A percentile compares a stretch with the other conserved stretches of the same genome.
Conservation (phyloP, 1,139 yeast genomes). For the Kodamaea sp. region DNA sequence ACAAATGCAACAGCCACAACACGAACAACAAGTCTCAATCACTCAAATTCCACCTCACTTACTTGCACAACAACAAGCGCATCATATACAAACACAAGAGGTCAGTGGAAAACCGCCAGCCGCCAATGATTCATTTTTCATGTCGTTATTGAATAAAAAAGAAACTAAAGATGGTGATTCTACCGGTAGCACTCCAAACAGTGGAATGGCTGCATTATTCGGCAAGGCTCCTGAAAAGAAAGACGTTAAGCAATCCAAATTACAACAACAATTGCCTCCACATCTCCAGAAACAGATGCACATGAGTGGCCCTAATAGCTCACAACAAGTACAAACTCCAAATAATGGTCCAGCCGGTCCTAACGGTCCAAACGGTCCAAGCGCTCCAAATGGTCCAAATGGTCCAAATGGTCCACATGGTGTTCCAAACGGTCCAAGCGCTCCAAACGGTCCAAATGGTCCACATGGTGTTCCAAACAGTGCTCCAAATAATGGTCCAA, state of each 20-base stretch:
- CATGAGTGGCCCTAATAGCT: too few relatives aligned
- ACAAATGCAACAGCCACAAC: too few relatives aligned
- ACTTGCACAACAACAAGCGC: slow-evolving; percentile 1
- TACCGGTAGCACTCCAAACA: slow-evolving; percentile 1
- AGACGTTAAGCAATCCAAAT: slow-evolving; percentile 1
- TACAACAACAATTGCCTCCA: slow-evolving; percentile 5
- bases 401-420: too few relatives aligned
- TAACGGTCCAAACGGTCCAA: too few relatives aligned
- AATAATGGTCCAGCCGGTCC: too few relatives aligned
- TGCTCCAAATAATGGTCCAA: too few relatives aligned
- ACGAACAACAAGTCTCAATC: slow-evolving; percentile 1
- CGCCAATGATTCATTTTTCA: slow-evolving; percentile 49
- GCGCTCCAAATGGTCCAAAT: too few relatives aligned
- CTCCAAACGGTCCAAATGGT: too few relatives aligned
- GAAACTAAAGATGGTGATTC: slow-evolving; percentile 12
- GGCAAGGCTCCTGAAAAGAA: neutral
- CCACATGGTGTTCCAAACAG: too few relatives aligned
- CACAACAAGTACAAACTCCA: too few relatives aligned
- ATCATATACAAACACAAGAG: slow-evolving; percentile 7
- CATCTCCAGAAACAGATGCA: slow-evolving; percentile 12
- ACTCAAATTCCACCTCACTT: slow-evolving; percentile 1
- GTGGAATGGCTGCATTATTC: slow-evolving; percentile 7
- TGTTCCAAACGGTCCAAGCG: too few relatives aligned
- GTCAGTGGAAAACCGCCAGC: slow-evolving; percentile 5
- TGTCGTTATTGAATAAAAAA: slow-evolving; percentile 47